A percentile compares a stretch with the other conserved stretches of the same genome.
Conservation (phyloP, 768 basidiomycete species). For the Omphalotus guepiniiformis region DNA sequence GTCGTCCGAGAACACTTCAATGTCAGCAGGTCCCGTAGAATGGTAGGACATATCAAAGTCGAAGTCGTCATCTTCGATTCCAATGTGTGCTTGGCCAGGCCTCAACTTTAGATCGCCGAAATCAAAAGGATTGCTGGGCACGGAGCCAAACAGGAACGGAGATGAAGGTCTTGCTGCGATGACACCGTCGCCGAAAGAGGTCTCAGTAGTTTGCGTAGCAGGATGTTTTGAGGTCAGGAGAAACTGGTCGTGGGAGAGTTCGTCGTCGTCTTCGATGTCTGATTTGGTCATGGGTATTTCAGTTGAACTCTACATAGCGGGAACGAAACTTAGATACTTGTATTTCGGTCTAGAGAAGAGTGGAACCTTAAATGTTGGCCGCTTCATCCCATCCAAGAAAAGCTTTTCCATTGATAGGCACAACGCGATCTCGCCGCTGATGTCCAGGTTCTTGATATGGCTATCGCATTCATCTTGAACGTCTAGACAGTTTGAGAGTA, state of each 20-base stretch:
- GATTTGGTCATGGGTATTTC: not conserved
- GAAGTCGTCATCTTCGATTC: too few species aligned
- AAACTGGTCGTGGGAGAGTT: conserved; percentile 17
- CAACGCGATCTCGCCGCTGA: conserved; percentile 34
- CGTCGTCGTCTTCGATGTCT: conserved; percentile 16
- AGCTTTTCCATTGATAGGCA: conserved; percentile 39
- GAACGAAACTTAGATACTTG: conserved; percentile 3
- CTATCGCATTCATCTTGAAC: conserved; percentile 13
- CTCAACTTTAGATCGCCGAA: too few species aligned
- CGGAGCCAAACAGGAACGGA: too few species aligned
- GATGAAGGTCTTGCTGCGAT: too few species aligned
- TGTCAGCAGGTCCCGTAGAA: too few species aligned
- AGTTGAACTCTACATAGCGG: not conserved
- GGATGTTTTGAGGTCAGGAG: conserved; percentile 9
- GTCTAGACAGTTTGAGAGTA: conserved; percentile 21
- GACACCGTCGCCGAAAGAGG: too few species aligned
- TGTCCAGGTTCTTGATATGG: conserved; percentile 6
- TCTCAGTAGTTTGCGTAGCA: not conserved
- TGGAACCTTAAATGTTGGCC: conserved; percentile 44
- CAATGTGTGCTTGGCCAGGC: too few species aligned
- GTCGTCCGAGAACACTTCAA: too few species aligned
- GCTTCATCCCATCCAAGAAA: conserved; percentile 37
- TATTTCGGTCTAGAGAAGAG: too few species aligned
- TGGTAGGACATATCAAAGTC: too few species aligned
- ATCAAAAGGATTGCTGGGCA: too few species aligned